Percentiles rank a stretch among this genome's conserved stretches.
Evolutionary conservation across 2,329 filamentous ascomycete genomes (phyloP).

Genomic region (Sporothrix dimorphospora): DNA sequence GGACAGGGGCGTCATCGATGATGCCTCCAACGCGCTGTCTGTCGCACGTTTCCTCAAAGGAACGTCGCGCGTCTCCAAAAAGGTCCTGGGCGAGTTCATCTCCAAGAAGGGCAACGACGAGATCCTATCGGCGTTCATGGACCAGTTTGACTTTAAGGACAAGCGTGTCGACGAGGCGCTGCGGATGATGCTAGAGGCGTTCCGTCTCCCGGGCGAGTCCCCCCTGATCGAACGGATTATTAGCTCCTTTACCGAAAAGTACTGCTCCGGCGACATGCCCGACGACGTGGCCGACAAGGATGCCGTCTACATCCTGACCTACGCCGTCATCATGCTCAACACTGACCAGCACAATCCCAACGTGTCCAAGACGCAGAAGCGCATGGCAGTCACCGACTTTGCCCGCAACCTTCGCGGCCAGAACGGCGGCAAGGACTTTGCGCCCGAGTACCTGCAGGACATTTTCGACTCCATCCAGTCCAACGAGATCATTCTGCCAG

Average conservation of each 20-base stretch:
- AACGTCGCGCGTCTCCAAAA: conserved; percentile 87
- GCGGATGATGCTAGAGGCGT: conserved; percentile 82
- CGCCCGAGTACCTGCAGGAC: conserved; percentile 76
- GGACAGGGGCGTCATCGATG: conserved; percentile 81
- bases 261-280: conserved; percentile 69
- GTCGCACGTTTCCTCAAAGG: conserved; percentile 87
- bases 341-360: conserved; percentile 97
- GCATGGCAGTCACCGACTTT: conserved; percentile 86
- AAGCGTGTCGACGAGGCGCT: conserved; percentile 91
- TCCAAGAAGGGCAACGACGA: conserved; percentile 87
- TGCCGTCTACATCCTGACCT: conserved; percentile 85
- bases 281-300: conserved; percentile 83
- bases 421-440: conserved; percentile 84
- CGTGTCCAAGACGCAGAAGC: conserved; percentile 67
- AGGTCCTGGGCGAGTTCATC: conserved; percentile 85
- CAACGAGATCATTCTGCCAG: conserved; percentile 94
- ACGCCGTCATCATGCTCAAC: conserved; percentile 97
- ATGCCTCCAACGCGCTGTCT: conserved; percentile 71
- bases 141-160: conserved; percentile 82
- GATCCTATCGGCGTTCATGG: conserved; percentile 83
- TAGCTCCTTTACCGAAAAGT: conserved; percentile 83
- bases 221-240: conserved; percentile 92
- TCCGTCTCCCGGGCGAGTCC: conserved; percentile 91
- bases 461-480: conserved; percentile 91
- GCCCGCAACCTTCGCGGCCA: conserved; percentile 86